Base-by-base conservation (phyloP, 805 yeast species). In the Metschnikowia lunata region DNA sequence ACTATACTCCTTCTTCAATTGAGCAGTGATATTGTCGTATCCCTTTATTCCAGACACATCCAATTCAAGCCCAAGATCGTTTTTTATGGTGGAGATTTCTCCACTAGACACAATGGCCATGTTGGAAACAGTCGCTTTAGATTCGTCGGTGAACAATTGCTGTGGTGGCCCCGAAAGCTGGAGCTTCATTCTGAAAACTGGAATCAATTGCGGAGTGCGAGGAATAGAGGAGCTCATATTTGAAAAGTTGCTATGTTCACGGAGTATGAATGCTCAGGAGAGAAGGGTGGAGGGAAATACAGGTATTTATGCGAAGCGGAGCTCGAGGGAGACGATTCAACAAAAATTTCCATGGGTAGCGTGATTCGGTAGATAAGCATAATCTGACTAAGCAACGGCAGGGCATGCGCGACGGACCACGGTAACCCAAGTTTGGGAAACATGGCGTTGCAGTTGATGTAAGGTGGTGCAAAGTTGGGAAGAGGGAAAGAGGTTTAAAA, bases 21-120 rank as follows among this genome's bases (percentile, higher is more conserved):
- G 57, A 27, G 60, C 54, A 15, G 67, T 66, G 53, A 80, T 63
- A 41, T 77, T 76, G 50, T 80, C 86, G 47, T 61, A 60, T 6
- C 85, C 85, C 15, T 34, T 38, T 18, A 66, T 44, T 7, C 49
- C 55, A 6, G 34, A 27, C 32, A 56, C 61, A 8, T 66, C 67
- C 36, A 66, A 58, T 46, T 65, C 64, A 15, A 59, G 56, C 7
- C 68, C 68, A 18, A 60, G 57, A 11, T 57, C 52, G 48, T 67
- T 67, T 8, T 53, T 47, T 34, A 67, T 58, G 12, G 71, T 57
- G 27, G 51, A 52, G 48, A 66, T 54, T 33, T 56, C 55, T 18
- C 73, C 72, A 32, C 58, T 53, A 14, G 35, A 48, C 28, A 66
- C 51, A 6, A 50, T 45, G 7, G 60, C 68, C 39, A 57, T 51